A percentile compares a stretch with the other conserved stretches of the same genome.
Conservation (phyloP, 2,329 filamentous ascomycete species). For the Exserohilum turcica region DNA sequence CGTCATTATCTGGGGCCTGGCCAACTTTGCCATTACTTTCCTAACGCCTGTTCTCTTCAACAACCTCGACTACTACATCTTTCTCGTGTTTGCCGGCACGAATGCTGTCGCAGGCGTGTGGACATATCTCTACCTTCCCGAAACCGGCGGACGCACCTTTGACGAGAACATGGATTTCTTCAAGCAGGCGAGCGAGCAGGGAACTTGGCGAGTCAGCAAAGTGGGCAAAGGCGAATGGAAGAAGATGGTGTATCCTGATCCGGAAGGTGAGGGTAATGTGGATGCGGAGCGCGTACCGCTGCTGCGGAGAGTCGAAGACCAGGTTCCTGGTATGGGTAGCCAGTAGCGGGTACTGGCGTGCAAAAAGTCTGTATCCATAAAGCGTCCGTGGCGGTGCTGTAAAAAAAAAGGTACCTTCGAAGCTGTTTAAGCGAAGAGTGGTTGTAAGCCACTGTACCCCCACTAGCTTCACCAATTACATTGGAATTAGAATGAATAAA, state of each 20-base stretch:
- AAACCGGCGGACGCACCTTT: conserved; percentile 63
- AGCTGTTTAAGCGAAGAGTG: background rate
- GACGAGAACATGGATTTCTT: conserved; percentile 67
- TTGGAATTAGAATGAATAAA: background rate
- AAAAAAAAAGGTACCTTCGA: conserved; percentile 5
- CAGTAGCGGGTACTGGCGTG: background rate
- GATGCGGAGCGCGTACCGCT: conserved; percentile 55
- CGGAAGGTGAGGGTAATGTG: conserved; percentile 39
- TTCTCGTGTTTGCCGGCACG: conserved; percentile 60
- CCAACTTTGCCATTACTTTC: conserved; percentile 64
- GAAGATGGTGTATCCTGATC: conserved; percentile 51
- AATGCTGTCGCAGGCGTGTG: conserved; percentile 61
- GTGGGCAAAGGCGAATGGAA: conserved; percentile 59
- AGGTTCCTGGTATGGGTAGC: conserved; percentile 41
- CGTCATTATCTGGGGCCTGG: conserved; percentile 62
- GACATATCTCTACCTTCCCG: conserved; percentile 60
- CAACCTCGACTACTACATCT: conserved; percentile 63
- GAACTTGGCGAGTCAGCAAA: conserved; percentile 60
- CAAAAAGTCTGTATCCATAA: background rate
- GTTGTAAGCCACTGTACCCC: background rate
- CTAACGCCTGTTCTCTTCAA: conserved; percentile 65
- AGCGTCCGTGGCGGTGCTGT: background rate
- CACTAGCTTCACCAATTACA: background rate
- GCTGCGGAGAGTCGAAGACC: conserved; percentile 52
- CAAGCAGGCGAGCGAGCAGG: conserved; percentile 56